Conservation (phyloP, 441 rosid species). For the Syzygium syzygioides region DNA sequence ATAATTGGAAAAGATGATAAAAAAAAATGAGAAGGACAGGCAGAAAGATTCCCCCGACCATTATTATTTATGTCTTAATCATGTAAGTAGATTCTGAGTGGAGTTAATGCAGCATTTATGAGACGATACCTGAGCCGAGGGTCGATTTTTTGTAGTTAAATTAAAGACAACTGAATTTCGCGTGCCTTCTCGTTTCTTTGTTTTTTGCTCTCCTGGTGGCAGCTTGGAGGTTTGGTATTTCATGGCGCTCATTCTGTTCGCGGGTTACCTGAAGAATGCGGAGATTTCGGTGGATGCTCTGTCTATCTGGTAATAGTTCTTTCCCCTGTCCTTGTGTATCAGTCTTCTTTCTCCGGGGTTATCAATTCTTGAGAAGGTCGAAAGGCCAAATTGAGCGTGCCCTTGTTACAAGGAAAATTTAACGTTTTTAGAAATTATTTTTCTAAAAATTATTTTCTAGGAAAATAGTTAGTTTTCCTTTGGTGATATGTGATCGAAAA, state of each 20-base stretch:
- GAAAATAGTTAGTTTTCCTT: no score
- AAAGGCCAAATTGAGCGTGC: not conserved
- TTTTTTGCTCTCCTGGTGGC: not conserved
- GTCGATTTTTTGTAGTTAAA: not conserved
- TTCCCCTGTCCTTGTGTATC: not conserved
- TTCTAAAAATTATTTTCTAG: no score
- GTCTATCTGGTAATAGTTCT: not conserved
- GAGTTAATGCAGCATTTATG: not conserved
- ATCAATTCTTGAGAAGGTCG: not conserved
- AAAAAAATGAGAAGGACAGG: not conserved
- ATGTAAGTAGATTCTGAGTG: not conserved
- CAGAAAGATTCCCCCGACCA: not conserved
- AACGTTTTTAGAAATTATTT: no score
- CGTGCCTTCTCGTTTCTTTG: not conserved
- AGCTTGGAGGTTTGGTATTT: slow-evolving; percentile 6
- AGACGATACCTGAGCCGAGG: not conserved
- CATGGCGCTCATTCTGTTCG: slow-evolving; percentile 2
- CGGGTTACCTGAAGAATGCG: slow-evolving; percentile 8
- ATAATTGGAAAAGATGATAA: not conserved
- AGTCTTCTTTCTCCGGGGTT: not conserved
- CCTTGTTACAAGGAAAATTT: no score
- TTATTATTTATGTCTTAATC: not conserved
- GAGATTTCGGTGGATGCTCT: slow-evolving; percentile 2
- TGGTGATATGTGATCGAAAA: no score
- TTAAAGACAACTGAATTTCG: not conserved